A percentile compares a stretch with the other conserved stretches of the same genome.
Evolutionary conservation across 2,329 filamentous ascomycete species (phyloP).

Genomic region (Emergomyces orientalis): DNA sequence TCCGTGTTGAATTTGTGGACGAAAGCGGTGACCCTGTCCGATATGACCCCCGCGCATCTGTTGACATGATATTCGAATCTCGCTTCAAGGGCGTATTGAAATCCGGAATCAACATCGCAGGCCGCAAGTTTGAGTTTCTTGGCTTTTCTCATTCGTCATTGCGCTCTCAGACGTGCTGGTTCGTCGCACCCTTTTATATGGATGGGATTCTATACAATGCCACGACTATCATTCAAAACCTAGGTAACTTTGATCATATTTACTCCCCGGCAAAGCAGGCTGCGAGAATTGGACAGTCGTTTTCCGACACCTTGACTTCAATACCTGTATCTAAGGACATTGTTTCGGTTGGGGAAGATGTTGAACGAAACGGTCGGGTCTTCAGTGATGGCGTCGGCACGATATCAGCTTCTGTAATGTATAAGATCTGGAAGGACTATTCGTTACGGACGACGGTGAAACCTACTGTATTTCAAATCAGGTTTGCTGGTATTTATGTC

Average conservation of each 20-base stretch:
- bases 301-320: slow-evolving; percentile 62
- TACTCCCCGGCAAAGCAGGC: slow-evolving; percentile 49
- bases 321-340: slow-evolving; percentile 39
- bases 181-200: slow-evolving; percentile 39
- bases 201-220: slow-evolving; percentile 27
- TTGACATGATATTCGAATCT: slow-evolving; percentile 44
- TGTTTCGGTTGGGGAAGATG: slow-evolving; percentile 20
- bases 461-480: slow-evolving; percentile 54
- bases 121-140: slow-evolving; percentile 55
- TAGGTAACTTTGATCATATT: slow-evolving; percentile 46
- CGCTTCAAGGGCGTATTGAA: slow-evolving; percentile 55
- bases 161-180: slow-evolving; percentile 60
- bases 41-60: slow-evolving; percentile 45
- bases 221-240: slow-evolving; percentile 33
- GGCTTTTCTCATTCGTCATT: slow-evolving; percentile 75
- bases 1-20: slow-evolving; percentile 64
- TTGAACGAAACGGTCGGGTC: slow-evolving; percentile 42
- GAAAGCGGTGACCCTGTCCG: slow-evolving; percentile 59
- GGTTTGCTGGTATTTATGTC: slow-evolving; percentile 48
- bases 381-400: slow-evolving; percentile 78
- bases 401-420: slow-evolving; percentile 52
- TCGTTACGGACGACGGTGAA: slow-evolving; percentile 18
- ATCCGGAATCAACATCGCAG: slow-evolving; percentile 54
- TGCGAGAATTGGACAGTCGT: slow-evolving; percentile 55
- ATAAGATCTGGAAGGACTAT: slow-evolving; percentile 48